phyloP scores from a whole-genome alignment of 2,329 filamentous ascomycete species.

The Hypoxylon sp. region DNA sequence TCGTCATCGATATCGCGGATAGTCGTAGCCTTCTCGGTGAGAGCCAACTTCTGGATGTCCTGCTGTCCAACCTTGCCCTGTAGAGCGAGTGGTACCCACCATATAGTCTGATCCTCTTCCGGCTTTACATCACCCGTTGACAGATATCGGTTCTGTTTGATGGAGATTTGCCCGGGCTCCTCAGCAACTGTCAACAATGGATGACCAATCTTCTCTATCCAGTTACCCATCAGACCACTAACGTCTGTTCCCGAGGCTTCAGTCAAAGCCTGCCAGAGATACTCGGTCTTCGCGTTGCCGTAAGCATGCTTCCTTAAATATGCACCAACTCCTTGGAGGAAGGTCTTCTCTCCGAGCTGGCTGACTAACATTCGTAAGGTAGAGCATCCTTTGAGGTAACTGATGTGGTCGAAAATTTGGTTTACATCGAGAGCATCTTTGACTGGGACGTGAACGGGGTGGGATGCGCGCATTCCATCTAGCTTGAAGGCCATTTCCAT shows the following conservation, averaged over 20 bases:
- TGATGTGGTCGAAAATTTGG: slow-evolving; percentile 97
- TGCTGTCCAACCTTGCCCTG: slow-evolving; percentile 79
- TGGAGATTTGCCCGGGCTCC: slow-evolving; percentile 82
- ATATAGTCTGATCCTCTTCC: slow-evolving; percentile 90
- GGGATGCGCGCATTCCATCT: slow-evolving; percentile 90
- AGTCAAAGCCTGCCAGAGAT: slow-evolving; percentile 90
- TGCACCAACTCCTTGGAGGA: slow-evolving; percentile 89
- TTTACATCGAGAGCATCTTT: slow-evolving; percentile 95
- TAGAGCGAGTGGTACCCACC: slow-evolving; percentile 94
- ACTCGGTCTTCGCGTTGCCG: slow-evolving; percentile 89
- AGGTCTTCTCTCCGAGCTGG: slow-evolving; percentile 88
- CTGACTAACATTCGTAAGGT: slow-evolving; percentile 96
- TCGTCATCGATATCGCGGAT: slow-evolving; percentile 80
- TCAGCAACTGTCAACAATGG: slow-evolving; percentile 90
- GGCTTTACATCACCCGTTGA: slow-evolving; percentile 91
- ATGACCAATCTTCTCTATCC: slow-evolving; percentile 97
- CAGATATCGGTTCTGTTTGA: slow-evolving; percentile 91
- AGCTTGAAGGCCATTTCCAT: slow-evolving; percentile 93
- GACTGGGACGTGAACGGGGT: slow-evolving; percentile 96
- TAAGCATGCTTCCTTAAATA: slow-evolving; percentile 93
- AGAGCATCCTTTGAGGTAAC: slow-evolving; percentile 95
- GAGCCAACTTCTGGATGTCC: slow-evolving; percentile 74
- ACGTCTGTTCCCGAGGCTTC: slow-evolving; percentile 91
- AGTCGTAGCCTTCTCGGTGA: slow-evolving; percentile 83
- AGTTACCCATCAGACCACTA: slow-evolving; percentile 88